Evolutionary conservation across 768 basidiomycete genomes (phyloP).

Genomic region (Rhodotorula paludigena): DNA sequence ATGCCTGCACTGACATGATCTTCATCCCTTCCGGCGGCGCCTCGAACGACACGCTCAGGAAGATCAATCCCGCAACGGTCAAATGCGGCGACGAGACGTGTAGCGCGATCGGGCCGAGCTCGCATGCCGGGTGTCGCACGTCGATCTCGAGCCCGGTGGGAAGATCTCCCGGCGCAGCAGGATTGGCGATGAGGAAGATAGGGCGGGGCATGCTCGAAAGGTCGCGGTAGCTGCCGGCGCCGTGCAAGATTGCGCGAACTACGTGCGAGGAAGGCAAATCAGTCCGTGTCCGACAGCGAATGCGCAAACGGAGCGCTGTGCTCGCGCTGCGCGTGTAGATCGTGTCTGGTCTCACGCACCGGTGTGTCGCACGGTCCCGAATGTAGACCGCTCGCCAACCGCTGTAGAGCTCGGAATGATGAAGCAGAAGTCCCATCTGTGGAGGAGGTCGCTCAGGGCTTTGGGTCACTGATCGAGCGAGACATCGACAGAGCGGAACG

Average conservation of each 20-base stretch:
- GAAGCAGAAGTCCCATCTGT: conserved; percentile 31
- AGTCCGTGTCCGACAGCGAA: too few species aligned
- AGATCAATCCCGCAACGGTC: conserved; percentile 26
- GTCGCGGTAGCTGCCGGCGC: conserved; percentile 15
- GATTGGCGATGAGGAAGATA: conserved; percentile 26
- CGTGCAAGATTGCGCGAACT: conserved; percentile 13
- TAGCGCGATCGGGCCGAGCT: conserved; percentile 24
- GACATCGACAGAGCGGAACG: background rate
- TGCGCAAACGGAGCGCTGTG: too few species aligned
- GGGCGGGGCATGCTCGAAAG: background rate
- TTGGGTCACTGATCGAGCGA: too few species aligned
- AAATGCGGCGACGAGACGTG: conserved; percentile 30
- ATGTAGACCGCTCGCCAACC: conserved; percentile 12
- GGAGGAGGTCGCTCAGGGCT: too few species aligned
- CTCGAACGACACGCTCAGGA: conserved; percentile 22
- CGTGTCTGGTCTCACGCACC: conserved; percentile 19
- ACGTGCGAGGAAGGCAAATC: too few species aligned
- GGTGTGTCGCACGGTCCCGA: conserved; percentile 19
- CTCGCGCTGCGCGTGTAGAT: too few species aligned
- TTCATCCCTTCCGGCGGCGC: conserved; percentile 24
- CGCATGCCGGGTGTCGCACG: conserved; percentile 1
- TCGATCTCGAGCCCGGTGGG: conserved; percentile 28
- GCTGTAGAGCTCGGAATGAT: conserved; percentile 32
- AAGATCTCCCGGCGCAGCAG: conserved; percentile 17
- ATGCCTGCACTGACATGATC: conserved; percentile 28